These are phyloP conservation scores for Epichloe typhina DNA, from an alignment of 2,329 filamentous ascomycete genomes.

Conservation along the genomic window DNA sequence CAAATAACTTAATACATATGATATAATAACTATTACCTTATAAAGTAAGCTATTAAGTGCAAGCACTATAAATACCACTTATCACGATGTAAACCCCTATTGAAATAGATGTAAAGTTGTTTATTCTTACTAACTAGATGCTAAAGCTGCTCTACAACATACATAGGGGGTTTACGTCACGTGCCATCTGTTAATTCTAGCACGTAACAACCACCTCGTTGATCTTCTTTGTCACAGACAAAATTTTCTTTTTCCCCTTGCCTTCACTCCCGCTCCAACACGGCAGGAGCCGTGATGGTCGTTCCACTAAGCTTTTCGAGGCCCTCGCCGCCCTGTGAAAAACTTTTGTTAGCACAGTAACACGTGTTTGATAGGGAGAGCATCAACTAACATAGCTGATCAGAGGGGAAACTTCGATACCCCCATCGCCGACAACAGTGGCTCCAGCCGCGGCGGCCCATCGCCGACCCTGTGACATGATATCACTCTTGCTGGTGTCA, in stretches of 20 bases:
- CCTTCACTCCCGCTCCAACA: conserved; percentile 32
- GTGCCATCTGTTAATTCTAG: too few relatives aligned
- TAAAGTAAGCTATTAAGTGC: too few relatives aligned
- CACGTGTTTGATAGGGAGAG: not conserved
- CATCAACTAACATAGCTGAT: conserved; percentile 77
- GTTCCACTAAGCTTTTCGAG: conserved; percentile 42
- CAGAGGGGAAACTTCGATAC: conserved; percentile 82
- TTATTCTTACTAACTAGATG: too few relatives aligned
- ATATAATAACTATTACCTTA: too few relatives aligned
- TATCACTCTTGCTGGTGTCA: conserved; percentile 82
- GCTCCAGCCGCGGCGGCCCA: conserved; percentile 76
- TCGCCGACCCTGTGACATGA: conserved; percentile 76
- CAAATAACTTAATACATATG: too few relatives aligned
- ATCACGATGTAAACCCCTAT: too few relatives aligned
- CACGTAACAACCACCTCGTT: too few relatives aligned
- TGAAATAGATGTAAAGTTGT: too few relatives aligned
- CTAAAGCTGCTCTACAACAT: too few relatives aligned
- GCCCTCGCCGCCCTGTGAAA: conserved; percentile 45
- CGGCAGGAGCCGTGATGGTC: conserved; percentile 37
- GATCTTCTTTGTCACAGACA: not conserved
- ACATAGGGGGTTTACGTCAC: too few relatives aligned
- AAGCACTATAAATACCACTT: too few relatives aligned
- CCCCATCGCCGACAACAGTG: conserved; percentile 52
- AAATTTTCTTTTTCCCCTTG: too few relatives aligned
- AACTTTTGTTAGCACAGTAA: not conserved